Conservation (phyloP, 2,329 filamentous ascomycete genomes). For the Alternaria sp. region DNA sequence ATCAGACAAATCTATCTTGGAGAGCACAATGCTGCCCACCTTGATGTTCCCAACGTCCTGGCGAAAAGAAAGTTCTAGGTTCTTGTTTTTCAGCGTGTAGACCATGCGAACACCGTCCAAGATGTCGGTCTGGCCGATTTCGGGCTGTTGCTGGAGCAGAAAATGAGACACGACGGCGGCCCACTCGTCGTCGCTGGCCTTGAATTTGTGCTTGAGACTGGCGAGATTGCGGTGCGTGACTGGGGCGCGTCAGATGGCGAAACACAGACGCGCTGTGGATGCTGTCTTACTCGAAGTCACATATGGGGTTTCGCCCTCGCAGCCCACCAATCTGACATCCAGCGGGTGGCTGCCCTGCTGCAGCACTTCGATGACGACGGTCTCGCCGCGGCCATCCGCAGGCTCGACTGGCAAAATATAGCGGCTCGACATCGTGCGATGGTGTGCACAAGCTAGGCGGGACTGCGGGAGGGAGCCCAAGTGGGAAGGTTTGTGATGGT, state of each 20-base stretch:
- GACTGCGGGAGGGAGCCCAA: conserved; percentile 1
- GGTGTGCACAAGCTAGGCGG: conserved; percentile 2
- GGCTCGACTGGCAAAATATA: conserved; percentile 66
- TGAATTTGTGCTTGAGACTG: conserved; percentile 42
- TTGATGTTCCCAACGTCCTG: conserved; percentile 70
- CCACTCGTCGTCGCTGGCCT: conserved; percentile 66
- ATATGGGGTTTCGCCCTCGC: conserved; percentile 70
- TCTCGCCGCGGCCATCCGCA: conserved; percentile 58
- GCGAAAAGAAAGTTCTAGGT: conserved; percentile 68
- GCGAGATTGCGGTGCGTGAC: conserved; percentile 44
- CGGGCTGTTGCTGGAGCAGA: conserved; percentile 56
- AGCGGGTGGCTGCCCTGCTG: conserved; percentile 61
- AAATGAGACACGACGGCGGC: conserved; percentile 64
- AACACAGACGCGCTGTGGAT: conserved; percentile 18
- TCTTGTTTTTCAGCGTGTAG: conserved; percentile 62
- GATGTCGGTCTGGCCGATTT: conserved; percentile 55
- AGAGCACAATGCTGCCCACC: conserved; percentile 53
- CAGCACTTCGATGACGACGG: conserved; percentile 67
- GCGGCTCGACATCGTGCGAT: conserved; percentile 19
- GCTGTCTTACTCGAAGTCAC: conserved; percentile 61
- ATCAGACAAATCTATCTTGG: background rate
- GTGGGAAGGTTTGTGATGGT: conserved; percentile 5
- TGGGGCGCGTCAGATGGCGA: conserved; percentile 34
- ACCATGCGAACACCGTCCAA: conserved; percentile 63
- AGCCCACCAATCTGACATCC: conserved; percentile 71